Base-by-base conservation (phyloP, 805 yeast genomes). In the Myxozyma kluyveri region DNA sequence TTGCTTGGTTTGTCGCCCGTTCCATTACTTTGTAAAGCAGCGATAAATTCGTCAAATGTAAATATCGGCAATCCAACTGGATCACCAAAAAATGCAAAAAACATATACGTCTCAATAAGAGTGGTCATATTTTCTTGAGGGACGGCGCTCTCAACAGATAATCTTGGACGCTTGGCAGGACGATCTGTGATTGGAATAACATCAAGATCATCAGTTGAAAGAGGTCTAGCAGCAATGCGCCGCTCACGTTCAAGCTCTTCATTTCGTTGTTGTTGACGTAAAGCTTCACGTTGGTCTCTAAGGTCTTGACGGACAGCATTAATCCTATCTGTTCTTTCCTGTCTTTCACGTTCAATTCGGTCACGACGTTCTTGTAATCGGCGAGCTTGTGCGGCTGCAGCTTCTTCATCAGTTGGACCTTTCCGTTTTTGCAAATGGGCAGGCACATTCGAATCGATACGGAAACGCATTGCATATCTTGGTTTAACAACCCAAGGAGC, bases 401-500 rank as follows among this genome's bases (percentile, higher is more conserved):
- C 49, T 37, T 47, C 50, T n/a, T 48, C 49, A 19, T 47, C 56
- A 7, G 56, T 35, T 29, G 52, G 29, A 18, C 59, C 54, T 17
- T 40, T 51, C 21, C 61, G 47, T 27, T 49, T 38, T 19, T 54
- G 56, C 32, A 66, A 50, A 39, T 65, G 61, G 12, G 46, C 48
- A 0, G 71, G 72, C 17, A 67, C 50, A 22, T 32, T 50, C 36
- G 66, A 65, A 37, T 68, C 70, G 18, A 88, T 85, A 59, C 86
- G 71, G 66, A 83, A 88, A 61, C 77, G 76, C 50, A 74, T 75
- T 0, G 93, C 93, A 67, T 80, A 88, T 59, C 83, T 82, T 23
- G 80, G 81, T 65, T 84, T 86, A 14, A 93, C 93, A 19, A 91
- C 82, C 98, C 98, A 93, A 2, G 98, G 98, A 2, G 97, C 91